Evolutionary conservation across 441 rosid species (phyloP), one percentile per base, ranked within the genome.

Genomic region (Eruca vesicaria): DNA sequence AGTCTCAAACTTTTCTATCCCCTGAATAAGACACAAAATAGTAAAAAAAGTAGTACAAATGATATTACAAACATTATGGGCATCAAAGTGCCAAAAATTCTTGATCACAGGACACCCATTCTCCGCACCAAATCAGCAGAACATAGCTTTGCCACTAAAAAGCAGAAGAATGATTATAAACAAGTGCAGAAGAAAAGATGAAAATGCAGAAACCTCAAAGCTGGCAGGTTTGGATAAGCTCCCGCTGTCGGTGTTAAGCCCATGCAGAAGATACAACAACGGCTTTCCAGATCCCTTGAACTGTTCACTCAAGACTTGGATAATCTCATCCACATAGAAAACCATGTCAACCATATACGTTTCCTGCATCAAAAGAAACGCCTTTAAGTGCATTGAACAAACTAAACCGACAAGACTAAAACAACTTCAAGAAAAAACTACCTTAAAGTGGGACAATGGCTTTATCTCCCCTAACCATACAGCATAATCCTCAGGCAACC

Each of bases 381-480:
- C 9, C 20, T 45, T 45, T 15, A 45, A 6, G 19, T 6, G 20
- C 65, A 80, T n/a, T 0, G 7, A 61, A 29, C 5, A 60, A 64
- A 33, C 0, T 14, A 32, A n/a, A n/a, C n/a, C n/a, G n/a, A 57
- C 43, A 61, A 35, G 66, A 43, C 36, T 10, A n/a, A 19, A 23
- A 20, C 2, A 56, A 23, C 21, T 53, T 50, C 7, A 35, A 55
- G 38, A 11, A 60, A 53, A 9, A 68, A 2, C 61, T 38, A 92
- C 99, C 98, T 90, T 80, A 68, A 89, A 90, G 83, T 82, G 78
- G 0, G 87, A 77, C 29, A 76, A 36, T 14, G 92, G 86, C 89
- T 89, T 89, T 78, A 95, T 90, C 84, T 89, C 89, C 62, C 98
- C 99, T 82, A 90, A 69, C 98, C 98, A 95, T 52, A 95, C 94